Evolutionary conservation across 257 asterid genomes (phyloP), one percentile per base, ranked within the genome.

Genomic region (Ligustrum vulgare): DNA sequence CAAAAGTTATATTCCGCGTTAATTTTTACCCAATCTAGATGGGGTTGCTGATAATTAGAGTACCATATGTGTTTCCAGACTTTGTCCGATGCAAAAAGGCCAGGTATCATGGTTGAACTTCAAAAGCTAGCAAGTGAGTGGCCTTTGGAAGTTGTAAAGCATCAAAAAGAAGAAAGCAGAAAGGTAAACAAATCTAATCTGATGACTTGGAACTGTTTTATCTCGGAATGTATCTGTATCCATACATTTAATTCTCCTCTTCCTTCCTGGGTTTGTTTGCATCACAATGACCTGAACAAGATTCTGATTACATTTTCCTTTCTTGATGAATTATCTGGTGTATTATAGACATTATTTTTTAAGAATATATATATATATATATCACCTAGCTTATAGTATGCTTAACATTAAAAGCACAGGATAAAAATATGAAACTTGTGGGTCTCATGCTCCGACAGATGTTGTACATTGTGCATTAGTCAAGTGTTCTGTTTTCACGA

Each of bases 111-210:
- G 74, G 80, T 63, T 75, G 93, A 93, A 85, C 94, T 93, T 79
- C 93, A 93, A 69, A 87, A 88, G 93, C 89, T 93, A 77, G 94
- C 76, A 32, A 80, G 84, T 6, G 87, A 88, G 63, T 93, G 98
- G 98, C 89, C 94, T 45, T 78, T 81, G 86, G 89, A 89, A 81
- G 91, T 93, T 77, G 56, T 88, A 73, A 87, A 81, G 82, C 83
- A 80, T 70, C 86, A 88, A 75, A 83, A 87, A 71, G 87, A 83
- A 39, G 91, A 88, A 28, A 78, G 78, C 67, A 80, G 41, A 74
- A 76, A 85, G 91, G 96, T 89, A 85, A 76, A 49, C 78, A 31
- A 41, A 60, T 60, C 18, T 23, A 5, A 60, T 56, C 31, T 56
- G 64, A 23, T 25, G 35, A 23, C 34, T 8, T n/a, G n/a, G n/a